Base-by-base conservation (phyloP, 139 green algal species). In the Parachlorella kessleri region DNA sequence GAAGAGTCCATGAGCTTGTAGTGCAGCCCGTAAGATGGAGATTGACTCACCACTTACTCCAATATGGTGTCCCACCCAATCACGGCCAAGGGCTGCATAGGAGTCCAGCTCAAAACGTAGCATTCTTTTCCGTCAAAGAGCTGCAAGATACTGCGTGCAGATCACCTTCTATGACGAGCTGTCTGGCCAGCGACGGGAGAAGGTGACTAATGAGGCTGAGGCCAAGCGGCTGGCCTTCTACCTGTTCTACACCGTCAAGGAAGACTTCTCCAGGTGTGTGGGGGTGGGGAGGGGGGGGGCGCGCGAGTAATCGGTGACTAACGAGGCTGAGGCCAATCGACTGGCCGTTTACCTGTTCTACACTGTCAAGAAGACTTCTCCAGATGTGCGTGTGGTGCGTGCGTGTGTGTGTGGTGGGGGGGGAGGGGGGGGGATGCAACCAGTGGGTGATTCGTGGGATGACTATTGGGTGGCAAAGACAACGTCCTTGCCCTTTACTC, bases 151-250 rank as follows among this genome's bases (percentile, higher is more conserved):
- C 48, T 18, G 14, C 48, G 14, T 18, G 14, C 48, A 59, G 48
- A 18, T 59, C 48, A 59, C 48, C 48, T 59, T 59, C 48, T 59
- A 59, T 0, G 48, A 59, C 48, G 21, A 59, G 48, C 14, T 59
- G 14, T 14, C 14, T 18, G 48, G 21, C 14, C 14, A 59, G 48
- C 48, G 48, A 14, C 14, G 21, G 48, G 48, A 59, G n/a, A 67
- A 78, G 48, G 69, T 84, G 39, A 78, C 42, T 24, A 81, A 35
- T 53, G 81, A 84, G 80, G 73, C 32, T 33, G 72, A 84, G 72
- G 84, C 80, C 75, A 86, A 83, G 80, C 55, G 74, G 36, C 70
- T 84, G 70, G 85, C 85, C n/a, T 85, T 84, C 66, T 85, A 77
- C 66, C 38, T 87, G 32, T 86, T 84, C 71, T 80, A 79, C 59